A percentile compares a stretch with the other conserved stretches of the same genome.
These are phyloP conservation scores for Petunia hybrid DNA, from an alignment of 305 asterid species.

Conservation along the genomic window DNA sequence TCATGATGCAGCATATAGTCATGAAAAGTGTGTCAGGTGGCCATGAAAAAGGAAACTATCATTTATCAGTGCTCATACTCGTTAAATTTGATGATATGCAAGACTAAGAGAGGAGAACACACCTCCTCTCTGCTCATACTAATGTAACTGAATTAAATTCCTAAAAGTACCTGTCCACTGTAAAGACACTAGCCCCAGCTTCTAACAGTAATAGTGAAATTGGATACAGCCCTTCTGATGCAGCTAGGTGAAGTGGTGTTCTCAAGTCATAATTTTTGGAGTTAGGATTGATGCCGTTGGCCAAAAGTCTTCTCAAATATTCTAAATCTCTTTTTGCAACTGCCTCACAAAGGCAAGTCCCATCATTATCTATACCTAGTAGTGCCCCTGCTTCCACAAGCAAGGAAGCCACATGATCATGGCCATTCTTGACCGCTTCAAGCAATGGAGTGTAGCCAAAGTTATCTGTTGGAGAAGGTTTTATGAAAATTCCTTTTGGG, in stretches of 20 bases:
- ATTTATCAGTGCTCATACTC: neutral
- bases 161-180: conserved; percentile 63
- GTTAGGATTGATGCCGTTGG: conserved; percentile 67
- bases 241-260: conserved; percentile 78
- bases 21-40: neutral
- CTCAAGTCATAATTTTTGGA: conserved; percentile 69
- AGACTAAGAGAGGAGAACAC: neutral
- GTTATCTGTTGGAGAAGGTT: conserved; percentile 47
- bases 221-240: conserved; percentile 63
- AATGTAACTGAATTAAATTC: neutral
- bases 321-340: conserved; percentile 59
- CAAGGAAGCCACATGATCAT: conserved; percentile 56
- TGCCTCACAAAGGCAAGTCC: conserved; percentile 60
- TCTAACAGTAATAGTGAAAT: conserved; percentile 55
- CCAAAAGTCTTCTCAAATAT: conserved; percentile 56
- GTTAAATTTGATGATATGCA: conserved; percentile 2
- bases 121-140: neutral
- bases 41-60: neutral
- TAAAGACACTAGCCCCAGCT: conserved; percentile 70
- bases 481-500: conserved; percentile 6
- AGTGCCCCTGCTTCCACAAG: conserved; percentile 62
- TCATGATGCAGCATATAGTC: neutral
- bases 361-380: conserved; percentile 52
- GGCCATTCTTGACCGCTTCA: conserved; percentile 73
- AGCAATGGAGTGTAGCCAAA: conserved; percentile 63